A percentile compares a stretch with the other conserved stretches of the same genome.
These are phyloP conservation scores for Paraconiothyrium brasiliense DNA, from an alignment of 2,329 filamentous ascomycete genomes.

Conservation along the genomic window DNA sequence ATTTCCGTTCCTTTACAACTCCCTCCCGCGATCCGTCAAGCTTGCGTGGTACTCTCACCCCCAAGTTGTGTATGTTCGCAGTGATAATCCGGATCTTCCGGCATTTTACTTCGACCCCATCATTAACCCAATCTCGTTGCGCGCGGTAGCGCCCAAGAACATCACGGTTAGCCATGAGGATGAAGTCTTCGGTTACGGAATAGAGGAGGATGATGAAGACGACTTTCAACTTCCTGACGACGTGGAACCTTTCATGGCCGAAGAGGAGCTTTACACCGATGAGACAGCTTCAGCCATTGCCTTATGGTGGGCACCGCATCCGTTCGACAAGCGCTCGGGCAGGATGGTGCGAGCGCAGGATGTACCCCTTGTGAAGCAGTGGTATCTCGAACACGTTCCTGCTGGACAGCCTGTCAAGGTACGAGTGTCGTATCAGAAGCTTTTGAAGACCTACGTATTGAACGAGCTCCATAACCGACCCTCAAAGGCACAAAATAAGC, in stretches of 20 bases:
- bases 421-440: constrained; percentile 96
- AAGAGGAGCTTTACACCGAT: constrained; percentile 87
- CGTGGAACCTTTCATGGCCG: constrained; percentile 86
- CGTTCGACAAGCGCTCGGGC: constrained; percentile 92
- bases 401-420: constrained; percentile 94
- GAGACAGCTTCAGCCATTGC: constrained; percentile 92
- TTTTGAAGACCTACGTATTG: constrained; percentile 93
- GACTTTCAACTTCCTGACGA: constrained; percentile 83
- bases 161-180: constrained; percentile 93
- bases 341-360: constrained; percentile 97
- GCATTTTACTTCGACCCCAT: constrained; percentile 98
- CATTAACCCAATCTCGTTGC: constrained; percentile 96
- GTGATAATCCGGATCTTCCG: constrained; percentile 81
- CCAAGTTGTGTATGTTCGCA: constrained; percentile 87
- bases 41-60: constrained; percentile 94
- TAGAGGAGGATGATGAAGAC: constrained; percentile 82
- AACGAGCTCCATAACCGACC: constrained; percentile 97
- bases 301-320: constrained; percentile 97
- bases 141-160: constrained; percentile 93
- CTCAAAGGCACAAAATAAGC: constrained; percentile 94
- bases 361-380: constrained; percentile 96
- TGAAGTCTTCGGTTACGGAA: constrained; percentile 85
- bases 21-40: constrained; percentile 91
- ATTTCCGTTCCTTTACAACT: constrained; percentile 96
- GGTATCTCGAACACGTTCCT: constrained; percentile 96